Conservation (phyloP, 2,329 filamentous ascomycete genomes). For the Hymenoscyphus linearis region DNA sequence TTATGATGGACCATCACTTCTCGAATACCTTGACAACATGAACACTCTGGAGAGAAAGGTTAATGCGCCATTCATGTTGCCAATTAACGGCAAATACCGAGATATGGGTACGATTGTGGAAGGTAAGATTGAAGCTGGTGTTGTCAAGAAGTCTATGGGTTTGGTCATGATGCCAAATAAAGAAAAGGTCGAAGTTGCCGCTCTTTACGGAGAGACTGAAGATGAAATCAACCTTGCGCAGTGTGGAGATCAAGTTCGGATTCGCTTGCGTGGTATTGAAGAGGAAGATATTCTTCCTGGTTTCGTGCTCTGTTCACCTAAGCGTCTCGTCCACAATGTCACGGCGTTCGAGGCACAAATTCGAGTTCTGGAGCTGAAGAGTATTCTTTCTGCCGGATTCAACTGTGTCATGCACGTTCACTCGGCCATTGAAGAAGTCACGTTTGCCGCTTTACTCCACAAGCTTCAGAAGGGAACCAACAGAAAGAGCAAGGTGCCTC, state of each 20-base stretch:
- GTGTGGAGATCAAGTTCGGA: slow-evolving; percentile 89
- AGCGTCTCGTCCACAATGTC: slow-evolving; percentile 89
- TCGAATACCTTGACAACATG: slow-evolving; percentile 96
- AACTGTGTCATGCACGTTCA: slow-evolving; percentile 98
- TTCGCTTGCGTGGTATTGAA: slow-evolving; percentile 89
- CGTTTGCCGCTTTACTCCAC: slow-evolving; percentile 81
- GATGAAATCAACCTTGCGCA: slow-evolving; percentile 79
- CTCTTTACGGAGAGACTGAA: slow-evolving; percentile 92
- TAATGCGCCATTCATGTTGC: slow-evolving; percentile 99
- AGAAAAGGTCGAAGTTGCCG: slow-evolving; percentile 72
- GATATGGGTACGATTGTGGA: slow-evolving; percentile 98
- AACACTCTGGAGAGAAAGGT: slow-evolving; percentile 88
- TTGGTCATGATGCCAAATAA: slow-evolving; percentile 96
- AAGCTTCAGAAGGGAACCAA: slow-evolving; percentile 93
- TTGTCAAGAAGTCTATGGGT: slow-evolving; percentile 81
- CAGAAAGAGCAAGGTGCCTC: slow-evolving; percentile 87
- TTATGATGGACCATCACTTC: slow-evolving; percentile 83
- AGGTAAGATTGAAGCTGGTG: slow-evolving; percentile 92
- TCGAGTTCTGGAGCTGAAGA: slow-evolving; percentile 89
- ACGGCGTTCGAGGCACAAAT: slow-evolving; percentile 92
- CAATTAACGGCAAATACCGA: slow-evolving; percentile 89
- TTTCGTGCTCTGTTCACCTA: slow-evolving; percentile 93
- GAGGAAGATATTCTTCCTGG: slow-evolving; percentile 95
- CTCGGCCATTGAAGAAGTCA: slow-evolving; percentile 95
- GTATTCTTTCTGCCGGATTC: slow-evolving; percentile 88